phyloP scores from a whole-genome alignment of 2,329 filamentous ascomycete species.

The Fusarium begoniae region DNA sequence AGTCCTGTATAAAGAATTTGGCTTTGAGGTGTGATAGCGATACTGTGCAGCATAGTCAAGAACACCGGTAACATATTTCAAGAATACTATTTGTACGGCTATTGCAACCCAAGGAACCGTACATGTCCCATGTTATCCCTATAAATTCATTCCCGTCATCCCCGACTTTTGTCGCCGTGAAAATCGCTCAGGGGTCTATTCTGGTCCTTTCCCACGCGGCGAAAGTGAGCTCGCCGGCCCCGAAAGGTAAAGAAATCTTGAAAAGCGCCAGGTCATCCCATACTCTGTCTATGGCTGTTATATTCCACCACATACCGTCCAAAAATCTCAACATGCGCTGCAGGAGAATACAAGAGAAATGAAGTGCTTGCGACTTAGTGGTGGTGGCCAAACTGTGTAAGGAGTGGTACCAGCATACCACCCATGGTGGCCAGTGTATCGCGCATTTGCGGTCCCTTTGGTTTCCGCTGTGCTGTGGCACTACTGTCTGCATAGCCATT shows the following conservation, averaged over 20 bases:
- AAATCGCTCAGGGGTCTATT: conserved; percentile 26
- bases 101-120: conserved; percentile 16
- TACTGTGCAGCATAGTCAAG: not conserved
- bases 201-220: conserved; percentile 15
- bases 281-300: conserved; percentile 10
- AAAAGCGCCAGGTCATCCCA: conserved; percentile 30
- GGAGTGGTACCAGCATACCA: conserved; percentile 80
- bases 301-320: conserved; percentile 1
- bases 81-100: conserved; percentile 14
- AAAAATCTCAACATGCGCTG: conserved; percentile 12
- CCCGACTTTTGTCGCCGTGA: conserved; percentile 6
- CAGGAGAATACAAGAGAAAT: conserved; percentile 8
- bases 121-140: conserved; percentile 16
- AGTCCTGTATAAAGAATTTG: not conserved
- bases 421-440: conserved; percentile 76
- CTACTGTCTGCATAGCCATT: conserved; percentile 66
- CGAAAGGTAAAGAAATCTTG: conserved; percentile 2
- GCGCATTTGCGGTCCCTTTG: conserved; percentile 67
- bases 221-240: conserved; percentile 38
- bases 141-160: conserved; percentile 5
- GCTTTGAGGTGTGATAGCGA: not conserved
- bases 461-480: conserved; percentile 57
- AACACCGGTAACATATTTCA: not conserved
- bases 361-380: conserved; percentile 54
- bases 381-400: conserved; percentile 82